Evolutionary conservation across 2,329 filamentous ascomycete genomes (phyloP).

Genomic region (Penicillium sp.): DNA sequence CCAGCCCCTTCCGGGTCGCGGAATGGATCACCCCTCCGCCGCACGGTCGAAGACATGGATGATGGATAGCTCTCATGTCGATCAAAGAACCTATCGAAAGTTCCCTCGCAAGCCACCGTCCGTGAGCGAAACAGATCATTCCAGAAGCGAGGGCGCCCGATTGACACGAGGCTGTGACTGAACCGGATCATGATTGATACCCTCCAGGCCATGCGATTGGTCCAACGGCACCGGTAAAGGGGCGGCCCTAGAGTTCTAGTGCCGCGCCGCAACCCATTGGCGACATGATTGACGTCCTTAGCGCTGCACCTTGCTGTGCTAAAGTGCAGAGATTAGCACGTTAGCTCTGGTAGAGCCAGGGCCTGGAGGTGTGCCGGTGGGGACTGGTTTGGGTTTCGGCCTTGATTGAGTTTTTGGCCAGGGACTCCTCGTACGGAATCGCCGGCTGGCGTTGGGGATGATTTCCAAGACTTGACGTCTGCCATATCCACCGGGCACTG

Average conservation of each 20-base stretch:
- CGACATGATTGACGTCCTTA: slow-evolving; percentile 1
- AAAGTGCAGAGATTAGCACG: not conserved
- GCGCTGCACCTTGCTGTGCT: not conserved
- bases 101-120: not conserved
- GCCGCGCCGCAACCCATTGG: not conserved
- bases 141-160: not conserved
- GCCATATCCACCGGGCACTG: not conserved
- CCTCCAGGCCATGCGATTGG: not conserved
- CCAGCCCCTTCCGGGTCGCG: not conserved
- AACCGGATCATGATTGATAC: not conserved
- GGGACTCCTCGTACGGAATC: not conserved
- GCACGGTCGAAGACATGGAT: not conserved
- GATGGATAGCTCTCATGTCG: not conserved
- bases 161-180: not conserved
- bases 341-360: not conserved
- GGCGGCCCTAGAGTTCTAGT: not conserved
- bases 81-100: not conserved
- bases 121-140: not conserved
- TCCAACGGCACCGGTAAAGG: too few relatives aligned
- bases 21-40: not conserved
- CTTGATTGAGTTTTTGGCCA: not conserved
- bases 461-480: not conserved
- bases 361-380: not conserved
- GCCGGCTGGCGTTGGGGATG: not conserved
- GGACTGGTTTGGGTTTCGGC: slow-evolving; percentile 7